Percentiles rank a stretch among this genome's conserved stretches.
Evolutionary conservation across 306 rosid genomes (phyloP).

Genomic region (Purshia tridentata): DNA sequence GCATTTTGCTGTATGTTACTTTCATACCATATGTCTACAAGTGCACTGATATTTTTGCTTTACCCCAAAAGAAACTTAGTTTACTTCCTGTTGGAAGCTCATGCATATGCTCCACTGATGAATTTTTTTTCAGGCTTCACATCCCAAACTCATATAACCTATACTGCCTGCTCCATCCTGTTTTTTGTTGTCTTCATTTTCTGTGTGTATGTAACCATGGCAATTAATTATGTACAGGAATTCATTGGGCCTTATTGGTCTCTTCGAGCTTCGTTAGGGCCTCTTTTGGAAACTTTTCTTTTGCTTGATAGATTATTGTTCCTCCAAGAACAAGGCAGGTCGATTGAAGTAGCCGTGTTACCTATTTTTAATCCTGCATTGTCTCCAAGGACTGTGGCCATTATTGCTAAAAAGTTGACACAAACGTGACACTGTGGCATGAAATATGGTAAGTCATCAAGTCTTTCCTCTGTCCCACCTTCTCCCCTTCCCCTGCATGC

Average conservation of each 20-base stretch:
- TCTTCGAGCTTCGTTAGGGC: conserved; percentile 91
- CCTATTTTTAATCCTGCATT: conserved; percentile 77
- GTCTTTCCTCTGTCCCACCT: background rate
- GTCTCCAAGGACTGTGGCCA: conserved; percentile 88
- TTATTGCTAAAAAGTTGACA: conserved; percentile 66
- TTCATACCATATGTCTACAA: background rate
- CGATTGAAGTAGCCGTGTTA: conserved; percentile 56
- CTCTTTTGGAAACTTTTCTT: conserved; percentile 79
- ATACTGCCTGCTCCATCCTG: background rate
- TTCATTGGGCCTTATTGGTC: conserved; percentile 89
- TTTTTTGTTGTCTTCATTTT: background rate
- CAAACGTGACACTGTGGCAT: conserved; percentile 31
- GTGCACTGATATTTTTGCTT: background rate
- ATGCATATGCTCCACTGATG: background rate
- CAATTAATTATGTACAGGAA: conserved; percentile 49
- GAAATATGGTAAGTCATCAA: conserved; percentile 7
- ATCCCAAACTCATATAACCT: background rate
- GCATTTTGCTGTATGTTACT: conserved; percentile 55
- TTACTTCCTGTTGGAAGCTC: background rate
- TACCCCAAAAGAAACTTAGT: background rate
- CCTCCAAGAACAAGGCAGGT: conserved; percentile 78
- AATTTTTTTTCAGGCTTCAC: background rate
- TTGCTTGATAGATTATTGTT: conserved; percentile 86
- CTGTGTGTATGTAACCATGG: background rate
- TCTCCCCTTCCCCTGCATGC: background rate